These are phyloP conservation scores for Entomortierella beljakovae DNA, from an alignment of 192 early-diverging fungal genomes.

Conservation along the genomic window DNA sequence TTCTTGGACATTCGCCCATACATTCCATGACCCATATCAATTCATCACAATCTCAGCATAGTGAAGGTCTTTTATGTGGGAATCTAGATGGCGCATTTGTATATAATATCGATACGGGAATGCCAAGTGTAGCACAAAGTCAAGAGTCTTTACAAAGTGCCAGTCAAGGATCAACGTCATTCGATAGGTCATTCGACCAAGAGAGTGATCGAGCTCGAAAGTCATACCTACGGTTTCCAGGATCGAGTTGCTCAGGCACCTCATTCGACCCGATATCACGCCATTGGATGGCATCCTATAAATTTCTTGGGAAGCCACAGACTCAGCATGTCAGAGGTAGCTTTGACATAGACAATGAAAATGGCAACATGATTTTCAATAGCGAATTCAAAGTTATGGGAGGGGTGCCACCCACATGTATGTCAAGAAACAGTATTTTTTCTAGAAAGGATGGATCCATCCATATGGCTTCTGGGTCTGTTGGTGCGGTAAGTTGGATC, in stretches of 20 bases:
- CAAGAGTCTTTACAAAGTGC: background rate
- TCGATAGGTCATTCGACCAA: background rate
- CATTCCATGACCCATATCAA: slow-evolving; percentile 39
- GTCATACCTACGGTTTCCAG: slow-evolving; percentile 12
- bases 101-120: slow-evolving; percentile 18
- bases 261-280: slow-evolving; percentile 23
- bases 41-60: background rate
- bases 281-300: slow-evolving; percentile 48
- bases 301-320: slow-evolving; percentile 2
- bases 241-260: slow-evolving; percentile 16
- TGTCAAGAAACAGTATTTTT: slow-evolving; percentile 32
- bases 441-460: slow-evolving; percentile 18
- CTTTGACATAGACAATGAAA: background rate
- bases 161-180: slow-evolving; percentile 9
- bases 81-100: slow-evolving; percentile 34
- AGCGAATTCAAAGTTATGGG: slow-evolving; percentile 26
- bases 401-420: slow-evolving; percentile 13
- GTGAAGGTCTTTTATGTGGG: slow-evolving; percentile 39
- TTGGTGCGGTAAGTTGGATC: slow-evolving; percentile 7
- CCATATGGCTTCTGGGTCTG: slow-evolving; percentile 34
- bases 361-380: slow-evolving; percentile 14
- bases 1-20: slow-evolving; percentile 31
- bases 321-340: slow-evolving; percentile 33
- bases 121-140: background rate
- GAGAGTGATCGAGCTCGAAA: background rate